phyloP scores from a whole-genome alignment of 352 stramenopile species.

The Halophytophthora batemanensis region DNA sequence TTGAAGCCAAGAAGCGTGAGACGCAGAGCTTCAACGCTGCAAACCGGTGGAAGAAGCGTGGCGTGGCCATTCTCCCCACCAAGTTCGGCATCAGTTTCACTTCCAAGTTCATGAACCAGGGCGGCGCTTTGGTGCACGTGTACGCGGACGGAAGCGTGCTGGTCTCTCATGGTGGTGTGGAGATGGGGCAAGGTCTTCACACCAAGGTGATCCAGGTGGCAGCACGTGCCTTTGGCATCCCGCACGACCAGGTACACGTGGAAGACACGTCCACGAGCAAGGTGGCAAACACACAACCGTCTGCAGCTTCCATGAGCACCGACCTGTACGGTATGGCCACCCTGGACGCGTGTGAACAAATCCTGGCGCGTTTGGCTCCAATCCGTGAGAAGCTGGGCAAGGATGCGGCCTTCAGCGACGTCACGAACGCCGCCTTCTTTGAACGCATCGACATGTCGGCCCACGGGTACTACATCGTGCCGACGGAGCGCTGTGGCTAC shows the following conservation, averaged over 20 bases:
- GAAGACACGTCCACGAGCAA: constrained; percentile 95
- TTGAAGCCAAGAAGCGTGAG: constrained; percentile 58
- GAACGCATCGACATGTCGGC: constrained; percentile 92
- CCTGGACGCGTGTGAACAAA: constrained; percentile 95
- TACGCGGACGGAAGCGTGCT: constrained; percentile 96
- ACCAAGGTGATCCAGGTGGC: constrained; percentile 93
- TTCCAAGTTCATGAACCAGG: constrained; percentile 97
- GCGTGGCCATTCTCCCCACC: constrained; percentile 76
- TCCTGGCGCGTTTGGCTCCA: constrained; percentile 88
- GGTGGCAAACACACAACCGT: constrained; percentile 93
- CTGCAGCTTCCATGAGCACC: constrained; percentile 94
- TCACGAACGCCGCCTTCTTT: constrained; percentile 91
- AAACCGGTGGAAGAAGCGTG: constrained; percentile 91
- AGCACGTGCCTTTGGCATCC: constrained; percentile 91
- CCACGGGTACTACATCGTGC: constrained; percentile 95
- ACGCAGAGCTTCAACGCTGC: constrained; percentile 89
- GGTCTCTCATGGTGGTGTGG: constrained; percentile 94
- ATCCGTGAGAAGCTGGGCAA: constrained; percentile 70
- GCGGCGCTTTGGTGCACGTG: constrained; percentile 93
- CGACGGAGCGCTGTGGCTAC: constrained; percentile 90
- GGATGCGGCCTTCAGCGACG: constrained; percentile 73
- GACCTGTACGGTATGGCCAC: constrained; percentile 97
- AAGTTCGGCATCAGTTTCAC: constrained; percentile 98
- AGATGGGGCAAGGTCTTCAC: constrained; percentile 97
- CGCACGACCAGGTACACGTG: constrained; percentile 91